phyloP scores from a whole-genome alignment of 2,329 filamentous ascomycete genomes.

The Xylaria sp. region DNA sequence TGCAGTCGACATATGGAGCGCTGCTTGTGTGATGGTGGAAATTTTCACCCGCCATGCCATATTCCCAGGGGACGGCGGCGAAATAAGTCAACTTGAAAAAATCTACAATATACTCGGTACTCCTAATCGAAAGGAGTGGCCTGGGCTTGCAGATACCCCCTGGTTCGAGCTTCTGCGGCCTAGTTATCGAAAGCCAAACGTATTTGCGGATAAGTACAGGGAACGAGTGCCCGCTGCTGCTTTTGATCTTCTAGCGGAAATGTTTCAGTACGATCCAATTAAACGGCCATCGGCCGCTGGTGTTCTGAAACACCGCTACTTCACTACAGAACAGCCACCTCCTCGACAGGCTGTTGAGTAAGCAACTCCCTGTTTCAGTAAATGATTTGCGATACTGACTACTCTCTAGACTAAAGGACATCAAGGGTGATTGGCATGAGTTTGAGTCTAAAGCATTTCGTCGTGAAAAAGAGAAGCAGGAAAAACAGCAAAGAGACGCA shows the following conservation, averaged over 20 bases:
- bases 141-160: slow-evolving; percentile 88
- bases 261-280: slow-evolving; percentile 90
- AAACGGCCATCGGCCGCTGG: slow-evolving; percentile 86
- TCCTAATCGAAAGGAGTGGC: slow-evolving; percentile 86
- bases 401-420: slow-evolving; percentile 71
- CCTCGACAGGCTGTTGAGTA: slow-evolving; percentile 84
- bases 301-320: slow-evolving; percentile 89
- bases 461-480: slow-evolving; percentile 84
- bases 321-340: slow-evolving; percentile 81
- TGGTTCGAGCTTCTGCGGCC: slow-evolving; percentile 96
- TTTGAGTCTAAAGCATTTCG: slow-evolving; percentile 96
- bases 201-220: slow-evolving; percentile 86
- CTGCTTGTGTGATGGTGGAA: slow-evolving; percentile 94
- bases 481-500: slow-evolving; percentile 70
- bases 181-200: slow-evolving; percentile 74
- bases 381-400: slow-evolving; percentile 48
- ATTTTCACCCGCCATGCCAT: slow-evolving; percentile 95
- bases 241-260: slow-evolving; percentile 82
- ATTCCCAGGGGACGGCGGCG: slow-evolving; percentile 94
- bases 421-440: slow-evolving; percentile 98
- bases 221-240: slow-evolving; percentile 81
- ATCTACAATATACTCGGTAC: slow-evolving; percentile 95
- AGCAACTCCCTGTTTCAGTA: slow-evolving; percentile 53
- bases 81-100: slow-evolving; percentile 94
- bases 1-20: slow-evolving; percentile 95